Base-by-base conservation (phyloP, 192 early-diverging fungal genomes). In the Coemansia sp. region DNA sequence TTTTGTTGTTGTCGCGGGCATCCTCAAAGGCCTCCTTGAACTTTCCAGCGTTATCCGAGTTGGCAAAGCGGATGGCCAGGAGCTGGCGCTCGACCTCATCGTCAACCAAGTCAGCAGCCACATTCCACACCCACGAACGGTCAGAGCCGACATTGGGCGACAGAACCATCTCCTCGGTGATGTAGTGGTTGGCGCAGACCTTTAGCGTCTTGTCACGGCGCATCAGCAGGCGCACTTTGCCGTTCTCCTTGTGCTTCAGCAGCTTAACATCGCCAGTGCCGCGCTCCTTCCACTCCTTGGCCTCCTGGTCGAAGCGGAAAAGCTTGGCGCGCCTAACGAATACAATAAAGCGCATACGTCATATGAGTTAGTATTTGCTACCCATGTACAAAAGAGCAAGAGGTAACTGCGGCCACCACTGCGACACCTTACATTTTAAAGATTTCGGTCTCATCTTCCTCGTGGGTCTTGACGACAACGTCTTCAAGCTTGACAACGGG, bases 201-300 rank as follows among this genome's bases (percentile, higher is more conserved):
- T 99, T 99, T 76, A 89, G 90, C 24, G 96, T 99, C 87, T 98
- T 97, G 76, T 99, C 97, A 54, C 97, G 91, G 51, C 97, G 93
- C 97, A 99, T 99, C 74, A 99, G 86, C n/a, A 99, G 76, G 74
- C 97, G 96, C 79, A 98, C 85, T 86, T 95, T 96, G 65, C 87
- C 87, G 71, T 88, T 86, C 60, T 89, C 86, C 88, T 96, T 95
- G 90, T 99, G 97, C 85, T 93, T 89, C 74, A 99, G 84, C 54
- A 99, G 88, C 86, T 96, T 96, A 41, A 98, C 92, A 75, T 99
- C 97, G 67, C 97, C 97, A 29, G 96, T 98, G 34, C 97, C 97
- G 69, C 97, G 94, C 88, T 99, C 97, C 88, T 99, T 99, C 97
- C 97, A 99, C 85, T 99, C 97, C 61, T 93, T 95, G 72, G 66